Conservation (phyloP, 225 moss, liverwort and hornwort genomes). For the Ulota crispa region DNA sequence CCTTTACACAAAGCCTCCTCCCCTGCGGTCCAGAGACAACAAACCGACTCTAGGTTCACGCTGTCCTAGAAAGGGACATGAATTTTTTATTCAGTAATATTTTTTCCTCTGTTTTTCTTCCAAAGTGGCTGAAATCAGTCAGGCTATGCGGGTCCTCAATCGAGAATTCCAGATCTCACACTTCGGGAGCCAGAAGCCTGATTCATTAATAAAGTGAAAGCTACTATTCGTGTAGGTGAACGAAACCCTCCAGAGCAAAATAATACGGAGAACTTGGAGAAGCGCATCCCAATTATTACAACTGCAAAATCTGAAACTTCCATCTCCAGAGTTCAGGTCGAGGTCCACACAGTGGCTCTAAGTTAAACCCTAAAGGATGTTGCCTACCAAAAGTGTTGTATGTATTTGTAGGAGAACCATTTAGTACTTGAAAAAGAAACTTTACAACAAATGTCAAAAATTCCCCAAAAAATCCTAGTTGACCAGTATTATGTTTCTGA, state of each 20-base stretch:
- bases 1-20: no score
- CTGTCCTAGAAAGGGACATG: neutral
- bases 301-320: neutral
- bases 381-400: no score
- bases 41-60: neutral
- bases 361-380: no score
- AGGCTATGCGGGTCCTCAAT: neutral
- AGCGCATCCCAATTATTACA: neutral
- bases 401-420: no score
- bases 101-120: neutral
- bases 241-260: neutral
- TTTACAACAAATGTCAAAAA: no score
- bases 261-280: neutral
- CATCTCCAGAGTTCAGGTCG: neutral
- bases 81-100: neutral
- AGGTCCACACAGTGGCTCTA: neutral
- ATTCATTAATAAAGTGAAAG: no score
- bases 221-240: neutral
- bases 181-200: neutral
- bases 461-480: no score
- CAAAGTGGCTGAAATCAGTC: neutral
- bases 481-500: no score
- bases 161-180: neutral
- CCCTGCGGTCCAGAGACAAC: neutral
- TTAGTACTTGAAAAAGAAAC: no score